Conservation (phyloP, 306 rosid genomes). For the Trifolium pratense region DNA sequence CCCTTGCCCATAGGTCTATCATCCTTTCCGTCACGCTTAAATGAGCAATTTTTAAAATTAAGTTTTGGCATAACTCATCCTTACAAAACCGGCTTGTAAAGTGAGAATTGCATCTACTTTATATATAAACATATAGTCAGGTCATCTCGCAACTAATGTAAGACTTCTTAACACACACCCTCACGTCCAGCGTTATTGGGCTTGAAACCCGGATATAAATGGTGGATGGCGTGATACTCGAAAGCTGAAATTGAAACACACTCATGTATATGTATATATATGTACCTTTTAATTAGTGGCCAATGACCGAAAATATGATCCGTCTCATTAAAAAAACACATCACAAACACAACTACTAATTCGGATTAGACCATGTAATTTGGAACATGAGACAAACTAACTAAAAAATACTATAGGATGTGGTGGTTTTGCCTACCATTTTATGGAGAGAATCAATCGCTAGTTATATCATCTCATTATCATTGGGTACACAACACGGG, state of each 20-base stretch:
- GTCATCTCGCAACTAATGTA: too few relatives aligned
- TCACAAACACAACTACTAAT: background rate
- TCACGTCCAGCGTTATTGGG: too few relatives aligned
- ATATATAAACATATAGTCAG: too few relatives aligned
- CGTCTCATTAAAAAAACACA: conserved; percentile 34
- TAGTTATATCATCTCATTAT: background rate
- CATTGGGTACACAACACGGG: background rate
- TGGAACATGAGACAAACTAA: background rate
- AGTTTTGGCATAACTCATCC: too few relatives aligned
- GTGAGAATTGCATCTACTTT: too few relatives aligned
- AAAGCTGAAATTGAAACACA: background rate
- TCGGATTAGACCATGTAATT: background rate
- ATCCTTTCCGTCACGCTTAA: conserved; percentile 22
- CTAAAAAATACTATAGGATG: background rate
- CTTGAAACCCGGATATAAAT: too few relatives aligned
- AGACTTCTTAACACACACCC: too few relatives aligned
- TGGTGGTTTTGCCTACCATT: background rate
- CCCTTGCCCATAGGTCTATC: too few relatives aligned
- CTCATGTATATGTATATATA: background rate
- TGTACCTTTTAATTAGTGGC: conserved; percentile 19
- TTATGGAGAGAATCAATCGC: background rate
- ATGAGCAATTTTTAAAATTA: too few relatives aligned
- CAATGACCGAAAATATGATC: conserved; percentile 19
- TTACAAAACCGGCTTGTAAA: too few relatives aligned
- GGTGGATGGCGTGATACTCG: too few relatives aligned